phyloP scores from a whole-genome alignment of 2,329 filamentous ascomycete species.

The Verticillium nubilum region DNA sequence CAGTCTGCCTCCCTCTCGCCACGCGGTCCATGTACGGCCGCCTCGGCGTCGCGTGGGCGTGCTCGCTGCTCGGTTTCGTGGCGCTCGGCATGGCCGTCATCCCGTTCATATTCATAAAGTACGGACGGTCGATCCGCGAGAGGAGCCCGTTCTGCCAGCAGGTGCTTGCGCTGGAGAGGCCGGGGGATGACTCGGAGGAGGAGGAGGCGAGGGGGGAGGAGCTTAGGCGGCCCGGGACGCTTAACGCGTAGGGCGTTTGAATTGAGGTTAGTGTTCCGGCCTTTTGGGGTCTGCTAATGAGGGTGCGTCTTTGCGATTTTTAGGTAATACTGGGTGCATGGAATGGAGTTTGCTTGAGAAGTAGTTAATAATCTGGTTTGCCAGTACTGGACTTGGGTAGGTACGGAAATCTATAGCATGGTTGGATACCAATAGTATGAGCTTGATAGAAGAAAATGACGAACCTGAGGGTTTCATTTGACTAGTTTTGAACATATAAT shows the following conservation, averaged over 20 bases:
- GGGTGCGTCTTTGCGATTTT: no score
- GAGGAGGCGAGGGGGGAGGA: not conserved
- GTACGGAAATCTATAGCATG: no score
- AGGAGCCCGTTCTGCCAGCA: not conserved
- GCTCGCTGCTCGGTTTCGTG: constrained; percentile 44
- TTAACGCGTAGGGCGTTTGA: not conserved
- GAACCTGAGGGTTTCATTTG: no score
- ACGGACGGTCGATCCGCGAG: constrained; percentile 23
- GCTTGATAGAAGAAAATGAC: no score
- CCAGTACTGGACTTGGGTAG: no score
- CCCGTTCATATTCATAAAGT: constrained; percentile 49
- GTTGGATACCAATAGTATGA: no score
- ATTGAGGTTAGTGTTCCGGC: not conserved
- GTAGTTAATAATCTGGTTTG: no score
- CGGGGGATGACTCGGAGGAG: not conserved
- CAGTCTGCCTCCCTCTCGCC: constrained; percentile 48
- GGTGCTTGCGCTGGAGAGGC: not conserved
- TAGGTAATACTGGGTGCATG: no score
- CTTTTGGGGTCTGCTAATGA: not conserved
- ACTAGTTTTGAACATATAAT: no score
- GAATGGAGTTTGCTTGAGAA: not conserved
- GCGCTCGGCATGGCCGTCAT: constrained; percentile 44
- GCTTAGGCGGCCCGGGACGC: not conserved
- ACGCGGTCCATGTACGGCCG: constrained; percentile 42
- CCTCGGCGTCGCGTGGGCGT: constrained; percentile 44